Percentiles rank a stretch among this genome's conserved stretches.
Evolutionary conservation across 495 filamentous ascomycete species (phyloP).

Genomic region (Massariosphaeria phaeospora): DNA sequence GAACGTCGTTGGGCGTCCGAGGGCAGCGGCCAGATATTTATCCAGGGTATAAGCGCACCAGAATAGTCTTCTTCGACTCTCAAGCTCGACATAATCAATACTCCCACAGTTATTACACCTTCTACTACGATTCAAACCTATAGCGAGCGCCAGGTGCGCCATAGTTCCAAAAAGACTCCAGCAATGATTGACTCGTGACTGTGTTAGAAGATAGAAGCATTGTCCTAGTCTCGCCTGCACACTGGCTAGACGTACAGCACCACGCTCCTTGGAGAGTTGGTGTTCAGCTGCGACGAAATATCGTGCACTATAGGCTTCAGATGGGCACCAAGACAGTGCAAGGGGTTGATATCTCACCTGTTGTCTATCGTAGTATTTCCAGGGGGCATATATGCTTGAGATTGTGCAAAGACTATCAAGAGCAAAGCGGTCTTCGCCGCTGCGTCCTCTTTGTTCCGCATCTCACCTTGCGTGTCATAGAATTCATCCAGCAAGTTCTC

Average conservation of each 20-base stretch:
- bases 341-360: not conserved
- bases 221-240: slow-evolving; percentile 42
- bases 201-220: slow-evolving; percentile 42
- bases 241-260: slow-evolving; percentile 35
- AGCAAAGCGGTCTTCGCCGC: slow-evolving; percentile 11
- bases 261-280: slow-evolving; percentile 39
- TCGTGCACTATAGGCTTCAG: slow-evolving; percentile 3
- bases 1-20: slow-evolving; percentile 36
- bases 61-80: slow-evolving; percentile 37
- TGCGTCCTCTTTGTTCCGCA: slow-evolving; percentile 19
- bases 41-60: slow-evolving; percentile 39
- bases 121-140: slow-evolving; percentile 13
- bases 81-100: slow-evolving; percentile 36
- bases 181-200: slow-evolving; percentile 42
- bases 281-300: slow-evolving; percentile 40
- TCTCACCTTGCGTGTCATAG: slow-evolving; percentile 32
- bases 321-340: not conserved
- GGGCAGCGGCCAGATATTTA: slow-evolving; percentile 37
- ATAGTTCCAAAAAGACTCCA: slow-evolving; percentile 40
- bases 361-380: not conserved
- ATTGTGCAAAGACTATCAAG: slow-evolving; percentile 30
- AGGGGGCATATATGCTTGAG: slow-evolving; percentile 15
- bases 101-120: not conserved
- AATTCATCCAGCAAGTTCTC: slow-evolving; percentile 38
- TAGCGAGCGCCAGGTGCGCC: slow-evolving; percentile 20